These are phyloP conservation scores for Mycena citricolor DNA, from an alignment of 1,284 basidiomycete species.

Conservation along the genomic window DNA sequence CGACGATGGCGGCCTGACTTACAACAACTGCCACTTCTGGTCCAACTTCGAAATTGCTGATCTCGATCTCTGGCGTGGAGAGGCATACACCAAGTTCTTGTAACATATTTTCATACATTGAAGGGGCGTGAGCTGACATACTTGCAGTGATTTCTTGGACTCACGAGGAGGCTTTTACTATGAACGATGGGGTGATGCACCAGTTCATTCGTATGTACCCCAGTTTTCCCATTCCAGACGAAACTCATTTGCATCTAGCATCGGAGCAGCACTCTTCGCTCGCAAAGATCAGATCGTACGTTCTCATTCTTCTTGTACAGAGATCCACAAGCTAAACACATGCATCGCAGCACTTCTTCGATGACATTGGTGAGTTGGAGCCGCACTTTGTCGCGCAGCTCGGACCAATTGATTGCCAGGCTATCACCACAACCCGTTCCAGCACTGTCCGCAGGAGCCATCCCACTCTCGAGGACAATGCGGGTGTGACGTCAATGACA, in stretches of 20 bases:
- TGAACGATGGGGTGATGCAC: neutral
- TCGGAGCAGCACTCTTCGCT: slow-evolving; percentile 1
- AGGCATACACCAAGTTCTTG: slow-evolving; percentile 81
- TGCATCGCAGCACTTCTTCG: neutral
- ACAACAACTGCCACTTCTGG: slow-evolving; percentile 83
- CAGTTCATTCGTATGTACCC: slow-evolving; percentile 4
- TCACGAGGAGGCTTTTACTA: slow-evolving; percentile 6
- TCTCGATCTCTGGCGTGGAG: slow-evolving; percentile 77
- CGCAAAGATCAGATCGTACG: slow-evolving; percentile 7
- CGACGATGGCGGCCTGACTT: slow-evolving; percentile 59
- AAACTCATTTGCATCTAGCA: too few relatives aligned
- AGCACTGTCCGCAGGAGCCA: slow-evolving; percentile 57
- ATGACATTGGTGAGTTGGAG: neutral
- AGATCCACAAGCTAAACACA: too few relatives aligned
- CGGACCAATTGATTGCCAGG: slow-evolving; percentile 25
- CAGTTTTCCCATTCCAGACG: too few relatives aligned
- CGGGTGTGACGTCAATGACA: slow-evolving; percentile 46
- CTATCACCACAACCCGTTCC: slow-evolving; percentile 58
- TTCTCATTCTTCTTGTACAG: neutral
- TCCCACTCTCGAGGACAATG: slow-evolving; percentile 48
- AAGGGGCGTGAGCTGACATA: too few relatives aligned
- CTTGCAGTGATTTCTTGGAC: too few relatives aligned
- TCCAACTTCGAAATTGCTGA: slow-evolving; percentile 86
- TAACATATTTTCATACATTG: too few relatives aligned
- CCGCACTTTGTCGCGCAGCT: slow-evolving; percentile 4